phyloP scores from a whole-genome alignment of 192 early-diverging fungal genomes.

The Backusella parvicylindrica region DNA sequence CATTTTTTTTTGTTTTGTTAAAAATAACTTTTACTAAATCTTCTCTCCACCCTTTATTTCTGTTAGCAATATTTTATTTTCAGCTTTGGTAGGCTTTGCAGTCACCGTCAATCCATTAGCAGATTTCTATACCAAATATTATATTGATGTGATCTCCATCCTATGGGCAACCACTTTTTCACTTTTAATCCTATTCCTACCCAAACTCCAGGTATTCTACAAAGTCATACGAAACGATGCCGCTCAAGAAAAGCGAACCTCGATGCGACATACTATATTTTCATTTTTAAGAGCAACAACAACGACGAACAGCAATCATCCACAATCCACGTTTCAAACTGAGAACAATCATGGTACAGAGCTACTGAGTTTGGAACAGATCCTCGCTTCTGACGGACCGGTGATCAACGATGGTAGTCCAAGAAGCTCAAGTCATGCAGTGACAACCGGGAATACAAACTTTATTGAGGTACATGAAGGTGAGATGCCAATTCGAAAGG shows the following conservation, averaged over 20 bases:
- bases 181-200: constrained; percentile 44
- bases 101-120: constrained; percentile 34
- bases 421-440: constrained; percentile 20
- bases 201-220: constrained; percentile 42
- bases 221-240: constrained; percentile 11
- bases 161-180: constrained; percentile 47
- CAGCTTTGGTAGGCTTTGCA: constrained; percentile 40
- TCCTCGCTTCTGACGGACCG: constrained; percentile 16
- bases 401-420: background rate
- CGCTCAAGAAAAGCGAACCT: background rate
- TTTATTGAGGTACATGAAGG: constrained; percentile 41
- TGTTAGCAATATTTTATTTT: constrained; percentile 48
- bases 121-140: constrained; percentile 44
- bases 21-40: background rate
- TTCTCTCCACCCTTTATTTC: background rate
- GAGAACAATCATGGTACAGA: constrained; percentile 8
- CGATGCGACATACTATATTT: background rate
- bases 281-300: background rate
- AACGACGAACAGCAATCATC: background rate
- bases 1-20: background rate
- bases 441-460: constrained; percentile 14
- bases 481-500: constrained; percentile 41
- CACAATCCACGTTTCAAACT: background rate
- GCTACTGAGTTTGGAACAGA: constrained; percentile 27
- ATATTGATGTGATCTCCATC: constrained; percentile 37